phyloP scores from a whole-genome alignment of 805 yeast genomes.

The Brettanomyces sp. region DNA sequence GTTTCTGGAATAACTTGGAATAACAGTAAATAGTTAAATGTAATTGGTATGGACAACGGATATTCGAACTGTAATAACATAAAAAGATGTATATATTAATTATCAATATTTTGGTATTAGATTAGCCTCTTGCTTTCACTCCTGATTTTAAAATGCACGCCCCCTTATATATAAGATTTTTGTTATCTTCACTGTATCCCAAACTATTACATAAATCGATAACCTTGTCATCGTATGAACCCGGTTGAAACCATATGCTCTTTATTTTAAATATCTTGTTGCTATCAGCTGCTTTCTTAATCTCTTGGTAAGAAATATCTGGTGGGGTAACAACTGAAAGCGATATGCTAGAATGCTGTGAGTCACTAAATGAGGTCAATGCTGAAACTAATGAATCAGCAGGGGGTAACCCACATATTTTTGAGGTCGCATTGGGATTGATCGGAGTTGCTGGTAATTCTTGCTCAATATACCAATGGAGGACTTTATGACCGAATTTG shows the following conservation, averaged over 20 bases:
- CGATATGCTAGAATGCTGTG: neutral
- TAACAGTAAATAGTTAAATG: neutral
- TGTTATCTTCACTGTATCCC: constrained; percentile 22
- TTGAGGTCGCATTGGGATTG: constrained; percentile 45
- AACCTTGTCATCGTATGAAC: constrained; percentile 50
- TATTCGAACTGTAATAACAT: neutral
- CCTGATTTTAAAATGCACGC: neutral
- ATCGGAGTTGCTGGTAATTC: constrained; percentile 54
- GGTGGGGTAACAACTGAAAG: constrained; percentile 76
- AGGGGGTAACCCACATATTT: constrained; percentile 15
- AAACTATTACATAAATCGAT: constrained; percentile 26
- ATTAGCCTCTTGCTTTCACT: neutral
- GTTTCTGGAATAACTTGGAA: constrained; percentile 12
- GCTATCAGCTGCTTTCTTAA: constrained; percentile 18
- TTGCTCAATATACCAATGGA: constrained; percentile 55
- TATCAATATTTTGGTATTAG: neutral
- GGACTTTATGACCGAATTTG: constrained; percentile 64
- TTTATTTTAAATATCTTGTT: constrained; percentile 25
- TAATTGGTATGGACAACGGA: too few species aligned
- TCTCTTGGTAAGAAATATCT: constrained; percentile 33
- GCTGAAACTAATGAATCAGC: neutral
- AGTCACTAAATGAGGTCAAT: constrained; percentile 5
- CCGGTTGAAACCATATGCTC: constrained; percentile 81
- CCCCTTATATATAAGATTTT: neutral
- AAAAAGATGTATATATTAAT: neutral